Evolutionary conservation across 2,329 filamentous ascomycete species (phyloP).

Genomic region (Keithomyces neogunnii): DNA sequence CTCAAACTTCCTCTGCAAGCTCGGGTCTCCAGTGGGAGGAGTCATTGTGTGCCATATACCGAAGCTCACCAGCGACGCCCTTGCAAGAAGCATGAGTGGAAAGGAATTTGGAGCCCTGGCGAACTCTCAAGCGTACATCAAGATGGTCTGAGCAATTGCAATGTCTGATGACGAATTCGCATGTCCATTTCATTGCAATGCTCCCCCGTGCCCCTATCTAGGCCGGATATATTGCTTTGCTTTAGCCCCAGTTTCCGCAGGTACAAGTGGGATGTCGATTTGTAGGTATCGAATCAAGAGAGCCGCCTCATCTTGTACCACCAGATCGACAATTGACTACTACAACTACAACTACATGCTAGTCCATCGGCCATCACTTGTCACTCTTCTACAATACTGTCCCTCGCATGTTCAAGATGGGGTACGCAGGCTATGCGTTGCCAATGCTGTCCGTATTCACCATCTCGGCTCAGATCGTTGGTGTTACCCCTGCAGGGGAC

Average conservation of each 20-base stretch:
- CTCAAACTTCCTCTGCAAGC: too few species aligned
- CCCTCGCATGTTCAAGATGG: not conserved
- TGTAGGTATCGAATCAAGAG: too few species aligned
- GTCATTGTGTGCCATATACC: too few species aligned
- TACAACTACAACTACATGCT: not conserved
- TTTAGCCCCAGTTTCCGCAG: not conserved
- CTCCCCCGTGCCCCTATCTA: not conserved
- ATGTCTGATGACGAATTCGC: not conserved
- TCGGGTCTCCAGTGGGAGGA: too few species aligned
- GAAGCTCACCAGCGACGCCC: too few species aligned
- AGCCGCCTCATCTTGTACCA: not conserved
- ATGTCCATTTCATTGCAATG: not conserved
- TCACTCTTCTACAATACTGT: not conserved
- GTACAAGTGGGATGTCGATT: not conserved
- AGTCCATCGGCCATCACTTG: not conserved
- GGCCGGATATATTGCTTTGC: conserved; percentile 1
- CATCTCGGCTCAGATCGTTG: not conserved
- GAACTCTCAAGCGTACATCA: too few species aligned
- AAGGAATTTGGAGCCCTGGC: too few species aligned
- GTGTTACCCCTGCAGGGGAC: not conserved
- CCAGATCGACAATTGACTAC: not conserved
- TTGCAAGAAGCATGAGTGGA: too few species aligned
- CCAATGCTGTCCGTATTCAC: not conserved
- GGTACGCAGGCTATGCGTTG: not conserved
- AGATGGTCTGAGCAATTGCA: not conserved